Percentiles rank a stretch among this genome's conserved stretches.
These are phyloP conservation scores for Chenopodium quinoa DNA, from an alignment of 148 eudicot species.

Conservation along the genomic window DNA sequence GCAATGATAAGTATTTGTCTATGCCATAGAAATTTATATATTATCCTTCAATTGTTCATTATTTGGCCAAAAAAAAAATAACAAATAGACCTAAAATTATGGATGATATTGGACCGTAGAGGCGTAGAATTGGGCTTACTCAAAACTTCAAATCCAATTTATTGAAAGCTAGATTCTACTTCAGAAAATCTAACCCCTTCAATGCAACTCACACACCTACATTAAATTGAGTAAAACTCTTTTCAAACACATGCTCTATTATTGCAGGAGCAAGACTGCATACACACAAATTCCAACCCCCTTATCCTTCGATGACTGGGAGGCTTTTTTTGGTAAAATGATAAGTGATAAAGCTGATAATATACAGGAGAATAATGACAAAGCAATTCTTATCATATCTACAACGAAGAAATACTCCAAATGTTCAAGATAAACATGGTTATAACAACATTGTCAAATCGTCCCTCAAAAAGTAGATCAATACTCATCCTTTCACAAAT, in stretches of 20 bases:
- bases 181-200: not conserved
- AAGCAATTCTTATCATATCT: not conserved
- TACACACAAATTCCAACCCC: not conserved
- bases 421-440: not conserved
- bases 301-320: not conserved
- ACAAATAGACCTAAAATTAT: not conserved
- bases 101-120: not conserved
- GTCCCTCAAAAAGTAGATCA: not conserved
- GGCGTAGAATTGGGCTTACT: not conserved
- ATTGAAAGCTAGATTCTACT: not conserved
- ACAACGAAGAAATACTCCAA: not conserved
- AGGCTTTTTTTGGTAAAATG: not conserved
- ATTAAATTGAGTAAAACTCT: not conserved
- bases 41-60: not conserved
- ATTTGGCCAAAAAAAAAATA: not conserved
- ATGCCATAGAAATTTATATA: not conserved
- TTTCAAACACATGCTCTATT: not conserved
- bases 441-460: not conserved
- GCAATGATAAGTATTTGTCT: not conserved
- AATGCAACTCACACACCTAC: not conserved
- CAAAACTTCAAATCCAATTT: not conserved
- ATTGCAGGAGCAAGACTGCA: not conserved
- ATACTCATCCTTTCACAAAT: not conserved
- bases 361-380: not conserved
- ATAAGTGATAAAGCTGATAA: not conserved